phyloP scores from a whole-genome alignment of 371 early-diverging fungal genomes.

The Dinochytrium kinnereticum region DNA sequence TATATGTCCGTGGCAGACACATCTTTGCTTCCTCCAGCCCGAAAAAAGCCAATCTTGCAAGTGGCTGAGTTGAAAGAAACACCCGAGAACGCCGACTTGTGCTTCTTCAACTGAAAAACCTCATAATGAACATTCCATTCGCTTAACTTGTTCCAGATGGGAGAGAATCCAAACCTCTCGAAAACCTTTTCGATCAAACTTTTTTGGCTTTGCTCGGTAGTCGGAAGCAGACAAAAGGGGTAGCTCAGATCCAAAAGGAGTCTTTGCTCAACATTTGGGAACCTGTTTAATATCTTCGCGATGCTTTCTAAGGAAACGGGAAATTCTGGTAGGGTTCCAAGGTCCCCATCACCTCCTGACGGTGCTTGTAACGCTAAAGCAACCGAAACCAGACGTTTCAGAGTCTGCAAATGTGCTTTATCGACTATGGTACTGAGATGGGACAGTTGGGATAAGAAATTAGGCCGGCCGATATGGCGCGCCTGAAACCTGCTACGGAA shows the following conservation, averaged over 20 bases:
- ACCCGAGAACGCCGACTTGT: not conserved
- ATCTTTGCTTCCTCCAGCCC: not conserved
- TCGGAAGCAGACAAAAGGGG: constrained; percentile 70
- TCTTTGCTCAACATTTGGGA: constrained; percentile 63
- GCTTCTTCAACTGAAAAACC: not conserved
- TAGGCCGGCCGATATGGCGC: constrained; percentile 57
- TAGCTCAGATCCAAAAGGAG: constrained; percentile 69
- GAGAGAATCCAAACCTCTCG: constrained; percentile 69
- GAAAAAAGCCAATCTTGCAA: not conserved
- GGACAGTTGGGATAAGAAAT: constrained; percentile 62
- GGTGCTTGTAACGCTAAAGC: constrained; percentile 61
- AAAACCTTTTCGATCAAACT: constrained; percentile 71
- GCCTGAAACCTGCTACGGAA: constrained; percentile 80
- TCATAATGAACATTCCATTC: not conserved
- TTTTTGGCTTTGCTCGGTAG: constrained; percentile 62
- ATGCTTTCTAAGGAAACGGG: constrained; percentile 67
- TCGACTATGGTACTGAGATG: constrained; percentile 50
- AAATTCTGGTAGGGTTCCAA: constrained; percentile 71
- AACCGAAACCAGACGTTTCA: constrained; percentile 71
- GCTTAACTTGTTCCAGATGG: not conserved
- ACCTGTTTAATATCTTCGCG: constrained; percentile 54
- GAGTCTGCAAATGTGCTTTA: constrained; percentile 56
- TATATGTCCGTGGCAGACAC: too few species aligned
- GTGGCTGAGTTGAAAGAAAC: not conserved
- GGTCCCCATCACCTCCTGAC: constrained; percentile 51